phyloP scores from a whole-genome alignment of 805 yeast species.

The Millerago galiae region DNA sequence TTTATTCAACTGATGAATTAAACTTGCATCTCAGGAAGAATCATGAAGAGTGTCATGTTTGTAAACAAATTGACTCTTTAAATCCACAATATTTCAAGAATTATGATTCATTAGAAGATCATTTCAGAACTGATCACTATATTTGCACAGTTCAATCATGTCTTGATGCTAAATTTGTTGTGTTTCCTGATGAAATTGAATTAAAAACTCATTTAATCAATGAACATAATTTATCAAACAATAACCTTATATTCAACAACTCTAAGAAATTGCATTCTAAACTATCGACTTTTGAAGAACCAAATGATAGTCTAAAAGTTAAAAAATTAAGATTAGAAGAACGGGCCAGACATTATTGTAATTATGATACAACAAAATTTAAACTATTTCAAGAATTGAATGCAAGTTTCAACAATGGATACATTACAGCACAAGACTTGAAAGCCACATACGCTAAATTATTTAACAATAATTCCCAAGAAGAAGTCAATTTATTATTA shows the following conservation, averaged over 20 bases:
- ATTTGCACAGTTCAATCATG: constrained; percentile 74
- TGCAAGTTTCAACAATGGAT: constrained; percentile 37
- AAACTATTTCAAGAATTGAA: constrained; percentile 45
- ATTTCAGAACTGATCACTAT: constrained; percentile 69
- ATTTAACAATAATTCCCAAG: constrained; percentile 34
- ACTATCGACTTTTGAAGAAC: constrained; percentile 49
- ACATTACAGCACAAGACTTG: constrained; percentile 43
- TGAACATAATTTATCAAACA: constrained; percentile 63
- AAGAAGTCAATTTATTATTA: constrained; percentile 52
- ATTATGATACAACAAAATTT: constrained; percentile 42
- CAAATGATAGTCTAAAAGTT: constrained; percentile 31
- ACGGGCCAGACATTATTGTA: constrained; percentile 74
- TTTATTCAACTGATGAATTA: constrained; percentile 85
- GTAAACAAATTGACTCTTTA: constrained; percentile 61
- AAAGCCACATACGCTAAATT: constrained; percentile 39
- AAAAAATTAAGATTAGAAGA: constrained; percentile 68
- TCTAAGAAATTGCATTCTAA: constrained; percentile 44
- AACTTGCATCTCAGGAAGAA: constrained; percentile 71
- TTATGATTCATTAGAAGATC: constrained; percentile 68
- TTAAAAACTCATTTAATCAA: constrained; percentile 81
- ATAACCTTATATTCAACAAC: constrained; percentile 19
- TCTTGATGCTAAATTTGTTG: constrained; percentile 85
- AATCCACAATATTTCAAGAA: constrained; percentile 71
- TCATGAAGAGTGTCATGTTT: constrained; percentile 87
- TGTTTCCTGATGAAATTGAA: constrained; percentile 80